These are phyloP conservation scores for Cubamyces lactineus DNA, from an alignment of 768 basidiomycete genomes.

Conservation along the genomic window DNA sequence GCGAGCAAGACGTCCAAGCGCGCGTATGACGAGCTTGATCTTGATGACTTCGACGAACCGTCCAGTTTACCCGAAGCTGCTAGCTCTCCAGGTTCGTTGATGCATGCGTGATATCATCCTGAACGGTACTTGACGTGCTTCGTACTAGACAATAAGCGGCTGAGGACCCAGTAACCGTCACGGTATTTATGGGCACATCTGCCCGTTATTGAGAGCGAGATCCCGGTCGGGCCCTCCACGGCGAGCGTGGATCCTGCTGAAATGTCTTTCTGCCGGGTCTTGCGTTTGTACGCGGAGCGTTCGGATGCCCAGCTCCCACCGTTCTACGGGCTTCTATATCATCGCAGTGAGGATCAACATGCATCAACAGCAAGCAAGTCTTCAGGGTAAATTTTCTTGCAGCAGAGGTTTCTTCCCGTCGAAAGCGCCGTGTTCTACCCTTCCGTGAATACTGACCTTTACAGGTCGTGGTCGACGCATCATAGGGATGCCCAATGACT, in stretches of 20 bases:
- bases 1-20: slow-evolving; percentile 25
- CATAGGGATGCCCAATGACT: not conserved
- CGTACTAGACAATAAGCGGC: slow-evolving; percentile 16
- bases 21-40: slow-evolving; percentile 24
- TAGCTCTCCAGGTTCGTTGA: slow-evolving; percentile 18
- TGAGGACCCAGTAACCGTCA: slow-evolving; percentile 16
- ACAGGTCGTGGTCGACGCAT: not conserved
- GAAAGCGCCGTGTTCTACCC: not conserved
- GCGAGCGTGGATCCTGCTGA: slow-evolving; percentile 1
- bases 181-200: not conserved
- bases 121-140: not conserved
- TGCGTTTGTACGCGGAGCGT: slow-evolving; percentile 5
- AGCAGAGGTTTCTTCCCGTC: not conserved
- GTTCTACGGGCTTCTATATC: too few species aligned
- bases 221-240: slow-evolving; percentile 15
- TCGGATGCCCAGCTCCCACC: not conserved
- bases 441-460: slow-evolving; percentile 12
- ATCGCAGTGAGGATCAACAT: too few species aligned
- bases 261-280: not conserved
- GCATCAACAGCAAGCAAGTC: too few species aligned
- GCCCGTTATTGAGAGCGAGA: not conserved
- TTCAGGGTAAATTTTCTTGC: slow-evolving; percentile 7
- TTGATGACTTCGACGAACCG: slow-evolving; percentile 24
- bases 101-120: not conserved
- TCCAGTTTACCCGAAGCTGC: not conserved